Percentiles rank a stretch among this genome's conserved stretches.
These are phyloP conservation scores for Globisporangium rhizosaccharum DNA, from an alignment of 352 stramenopile species.

Conservation along the genomic window DNA sequence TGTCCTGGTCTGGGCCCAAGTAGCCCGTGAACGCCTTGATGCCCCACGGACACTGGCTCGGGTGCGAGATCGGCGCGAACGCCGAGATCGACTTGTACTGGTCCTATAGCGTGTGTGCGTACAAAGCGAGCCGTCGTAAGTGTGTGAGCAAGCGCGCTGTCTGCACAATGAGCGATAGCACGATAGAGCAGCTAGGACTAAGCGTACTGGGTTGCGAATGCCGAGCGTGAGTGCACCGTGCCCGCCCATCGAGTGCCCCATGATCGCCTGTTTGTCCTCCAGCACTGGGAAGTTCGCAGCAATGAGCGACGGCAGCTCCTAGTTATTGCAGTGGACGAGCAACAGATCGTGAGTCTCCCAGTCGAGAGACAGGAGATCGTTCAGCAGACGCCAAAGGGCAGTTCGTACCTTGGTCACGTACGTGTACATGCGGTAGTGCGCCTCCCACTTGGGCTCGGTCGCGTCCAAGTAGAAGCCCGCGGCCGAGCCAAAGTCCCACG, in stretches of 20 bases:
- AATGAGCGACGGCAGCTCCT: conserved; percentile 91
- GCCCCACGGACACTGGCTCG: conserved; percentile 95
- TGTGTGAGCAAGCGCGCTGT: background rate
- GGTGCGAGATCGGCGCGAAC: conserved; percentile 96
- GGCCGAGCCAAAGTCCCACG: conserved; percentile 95
- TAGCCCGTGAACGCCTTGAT: conserved; percentile 98
- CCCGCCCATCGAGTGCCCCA: conserved; percentile 97
- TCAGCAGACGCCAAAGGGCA: background rate
- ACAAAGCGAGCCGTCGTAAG: too few relatives aligned
- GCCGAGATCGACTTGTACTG: conserved; percentile 93
- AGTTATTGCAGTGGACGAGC: background rate
- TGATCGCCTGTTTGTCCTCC: conserved; percentile 87
- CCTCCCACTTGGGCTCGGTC: conserved; percentile 88
- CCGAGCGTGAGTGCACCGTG: conserved; percentile 95
- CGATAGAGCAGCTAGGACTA: background rate
- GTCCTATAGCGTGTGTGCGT: conserved; percentile 20
- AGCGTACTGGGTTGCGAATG: conserved; percentile 76
- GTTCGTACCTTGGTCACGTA: conserved; percentile 89
- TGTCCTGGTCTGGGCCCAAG: conserved; percentile 87
- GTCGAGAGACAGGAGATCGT: background rate
- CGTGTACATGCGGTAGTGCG: conserved; percentile 97
- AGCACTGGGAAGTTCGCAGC: conserved; percentile 79
- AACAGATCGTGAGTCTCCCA: background rate
- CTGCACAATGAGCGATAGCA: background rate
- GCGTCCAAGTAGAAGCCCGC: conserved; percentile 98